A percentile compares a stretch with the other conserved stretches of the same genome.
These are phyloP conservation scores for Pythium dissimile DNA, from an alignment of 352 stramenopile genomes.

Conservation along the genomic window DNA sequence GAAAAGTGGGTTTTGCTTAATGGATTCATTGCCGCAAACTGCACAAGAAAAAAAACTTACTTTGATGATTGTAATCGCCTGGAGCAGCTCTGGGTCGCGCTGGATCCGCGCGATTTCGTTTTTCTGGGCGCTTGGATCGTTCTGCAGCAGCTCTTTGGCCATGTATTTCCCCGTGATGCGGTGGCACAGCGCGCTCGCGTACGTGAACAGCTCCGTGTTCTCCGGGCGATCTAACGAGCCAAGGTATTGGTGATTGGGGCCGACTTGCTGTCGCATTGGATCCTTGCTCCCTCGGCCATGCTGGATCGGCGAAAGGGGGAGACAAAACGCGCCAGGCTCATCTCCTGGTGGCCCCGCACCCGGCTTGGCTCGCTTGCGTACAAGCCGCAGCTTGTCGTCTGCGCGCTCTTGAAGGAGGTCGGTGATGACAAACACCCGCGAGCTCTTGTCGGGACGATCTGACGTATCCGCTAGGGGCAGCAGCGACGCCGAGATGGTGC, in stretches of 20 bases:
- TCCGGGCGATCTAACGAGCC: constrained; percentile 39
- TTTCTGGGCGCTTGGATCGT: constrained; percentile 42
- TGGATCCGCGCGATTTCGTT: constrained; percentile 57
- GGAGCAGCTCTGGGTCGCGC: constrained; percentile 50
- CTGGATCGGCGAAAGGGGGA: constrained; percentile 17
- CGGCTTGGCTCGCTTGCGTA: constrained; percentile 20
- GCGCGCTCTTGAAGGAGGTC: background rate
- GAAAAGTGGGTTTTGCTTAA: too few relatives aligned
- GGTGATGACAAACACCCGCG: constrained; percentile 15
- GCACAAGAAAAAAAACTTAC: constrained; percentile 5
- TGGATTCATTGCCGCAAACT: too few relatives aligned
- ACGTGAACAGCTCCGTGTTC: constrained; percentile 66
- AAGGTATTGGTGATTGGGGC: constrained; percentile 25
- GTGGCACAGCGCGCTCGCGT: constrained; percentile 61
- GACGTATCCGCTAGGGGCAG: background rate
- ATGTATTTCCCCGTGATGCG: constrained; percentile 64
- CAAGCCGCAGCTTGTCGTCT: background rate
- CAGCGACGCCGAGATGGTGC: background rate
- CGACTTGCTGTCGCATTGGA: background rate
- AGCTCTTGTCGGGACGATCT: background rate
- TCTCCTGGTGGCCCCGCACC: background rate
- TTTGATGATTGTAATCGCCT: constrained; percentile 44
- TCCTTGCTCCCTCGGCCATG: background rate
- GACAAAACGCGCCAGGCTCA: background rate
- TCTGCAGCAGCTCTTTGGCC: constrained; percentile 36